Evolutionary conservation across 495 filamentous ascomycete species (phyloP).

Genomic region (Saxophila tyrrhenica): DNA sequence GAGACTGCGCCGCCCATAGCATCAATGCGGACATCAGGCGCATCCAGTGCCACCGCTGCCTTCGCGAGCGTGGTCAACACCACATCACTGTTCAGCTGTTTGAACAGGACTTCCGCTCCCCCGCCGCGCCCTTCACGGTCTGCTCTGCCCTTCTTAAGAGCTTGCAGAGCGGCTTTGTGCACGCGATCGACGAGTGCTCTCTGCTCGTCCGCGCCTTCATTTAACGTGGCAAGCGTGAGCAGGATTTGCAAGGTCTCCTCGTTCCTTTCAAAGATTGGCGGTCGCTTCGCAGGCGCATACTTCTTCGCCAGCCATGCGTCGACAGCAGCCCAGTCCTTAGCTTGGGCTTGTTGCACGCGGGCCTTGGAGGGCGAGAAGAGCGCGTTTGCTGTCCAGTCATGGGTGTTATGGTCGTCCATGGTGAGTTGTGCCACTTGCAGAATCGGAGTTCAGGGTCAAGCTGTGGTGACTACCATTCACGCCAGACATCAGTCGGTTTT

Average conservation of each 20-base stretch:
- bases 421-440: too few relatives aligned
- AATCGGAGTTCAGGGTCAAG: too few relatives aligned
- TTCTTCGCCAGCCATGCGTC: slow-evolving; percentile 68
- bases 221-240: slow-evolving; percentile 60
- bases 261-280: slow-evolving; percentile 71
- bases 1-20: slow-evolving; percentile 18
- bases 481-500: too few relatives aligned
- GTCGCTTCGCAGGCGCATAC: slow-evolving; percentile 44
- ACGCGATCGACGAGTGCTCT: slow-evolving; percentile 44
- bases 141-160: slow-evolving; percentile 27
- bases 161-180: slow-evolving; percentile 42
- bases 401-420: slow-evolving; percentile 8
- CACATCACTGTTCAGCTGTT: slow-evolving; percentile 20
- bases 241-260: slow-evolving; percentile 68
- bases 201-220: slow-evolving; percentile 76
- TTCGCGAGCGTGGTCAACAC: slow-evolving; percentile 25
- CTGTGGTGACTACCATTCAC: too few relatives aligned
- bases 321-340: slow-evolving; percentile 81
- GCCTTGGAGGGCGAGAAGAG: slow-evolving; percentile 65
- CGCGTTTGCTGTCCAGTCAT: slow-evolving; percentile 40
- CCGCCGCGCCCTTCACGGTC: neutral
- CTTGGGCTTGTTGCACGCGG: slow-evolving; percentile 48
- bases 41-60: slow-evolving; percentile 24
- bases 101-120: slow-evolving; percentile 15
- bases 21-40: slow-evolving; percentile 19